Base-by-base conservation (phyloP, 75 land plant genomes). In the Ceratopteris richardii region DNA sequence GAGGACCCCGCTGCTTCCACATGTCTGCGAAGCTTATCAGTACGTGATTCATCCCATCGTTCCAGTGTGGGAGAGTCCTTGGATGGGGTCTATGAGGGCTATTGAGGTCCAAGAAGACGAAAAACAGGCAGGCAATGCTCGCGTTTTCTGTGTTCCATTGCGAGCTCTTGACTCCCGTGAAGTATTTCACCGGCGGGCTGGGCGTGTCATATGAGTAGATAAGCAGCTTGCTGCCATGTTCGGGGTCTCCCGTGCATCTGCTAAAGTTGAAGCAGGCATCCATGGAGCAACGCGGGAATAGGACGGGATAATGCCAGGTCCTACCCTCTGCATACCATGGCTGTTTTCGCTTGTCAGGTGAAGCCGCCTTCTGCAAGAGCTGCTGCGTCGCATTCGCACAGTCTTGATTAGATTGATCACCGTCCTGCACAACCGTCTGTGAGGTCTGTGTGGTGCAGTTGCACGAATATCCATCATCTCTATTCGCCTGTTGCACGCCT, bases 191-290 rank as follows among this genome's bases (percentile, higher is more conserved):
- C 16, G 72, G 77, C 2, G 50, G 40, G 42, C 57, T 58, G n/a
- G 66, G 78, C 11, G 17, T 12, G 46, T 70, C 65, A 29, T 76
- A 76, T 1, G 65, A 40, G 69, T 28, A 76, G 17, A 76, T 56
- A 20, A 43, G 30, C 10, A 68, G 58, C n/a, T n/a, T n/a, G n/a
- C n/a, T n/a, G n/a, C n/a, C n/a, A n/a, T n/a, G n/a, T 43, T 75
- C 72, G 23, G 36, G 25, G 44, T 42, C 23, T 20, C 56, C 54
- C 13, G 57, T 31, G 50, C 78, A 76, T 27, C 56, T 42, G 20
- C 74, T 53, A 61, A 31, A 76, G 47, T 76, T 55, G 68, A 76
- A 76, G 78, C 78, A 76, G 5, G 28, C 73, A 20, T 76, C 78
- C 78, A 76, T 69, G 52, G 78, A 60, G 50, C 78, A 76, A 1